Base-by-base conservation (phyloP, 306 rosid genomes). In the Vigna unguiculata region DNA sequence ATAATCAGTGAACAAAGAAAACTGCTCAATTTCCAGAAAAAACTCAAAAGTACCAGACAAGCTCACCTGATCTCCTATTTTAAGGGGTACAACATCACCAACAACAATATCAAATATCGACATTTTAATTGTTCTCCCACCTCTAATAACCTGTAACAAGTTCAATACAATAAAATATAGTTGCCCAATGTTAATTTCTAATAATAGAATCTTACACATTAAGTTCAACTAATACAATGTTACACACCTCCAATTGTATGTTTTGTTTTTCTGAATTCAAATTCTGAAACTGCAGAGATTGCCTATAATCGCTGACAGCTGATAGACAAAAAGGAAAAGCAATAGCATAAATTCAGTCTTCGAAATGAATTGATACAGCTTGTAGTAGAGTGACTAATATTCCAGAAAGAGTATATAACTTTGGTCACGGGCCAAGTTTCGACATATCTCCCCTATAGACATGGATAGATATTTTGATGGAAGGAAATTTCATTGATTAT, bases 301-400 rank as follows among this genome's bases (percentile, higher is more conserved):
- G 98, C 54, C 96, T 88, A 71, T 90, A 95, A 82, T 95, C 99
- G 85, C 99, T 95, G 47, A 87, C 83, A 76, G 99, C 99, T 95
- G 89, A 75, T 25, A 79, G 75, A 64, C 48, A 28, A 82, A 71
- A 87, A 61, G 57, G 48, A 20, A 71, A 19, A 51, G 28, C 15
- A 57, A 74, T 38, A 40, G 72, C 64, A 75, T 59, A 74, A 12
- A 65, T 74, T 82, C 67, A 79, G 80, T 57, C 75, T 11, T 21
- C 40, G 51, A 65, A 77, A 66, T 72, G 64, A 54, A 64, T 45
- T 65, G 58, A 55, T 34, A 69, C 40, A 13, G 51, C 38, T 69
- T 63, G 71, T 28, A 32, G 48, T 78, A 30, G 74, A 57, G 11
- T 74, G 59, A 68, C 30, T 67, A 66, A 63, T 21, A 59, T 6